phyloP scores from a whole-genome alignment of 371 early-diverging fungal genomes.

The Mortierella sp. region DNA sequence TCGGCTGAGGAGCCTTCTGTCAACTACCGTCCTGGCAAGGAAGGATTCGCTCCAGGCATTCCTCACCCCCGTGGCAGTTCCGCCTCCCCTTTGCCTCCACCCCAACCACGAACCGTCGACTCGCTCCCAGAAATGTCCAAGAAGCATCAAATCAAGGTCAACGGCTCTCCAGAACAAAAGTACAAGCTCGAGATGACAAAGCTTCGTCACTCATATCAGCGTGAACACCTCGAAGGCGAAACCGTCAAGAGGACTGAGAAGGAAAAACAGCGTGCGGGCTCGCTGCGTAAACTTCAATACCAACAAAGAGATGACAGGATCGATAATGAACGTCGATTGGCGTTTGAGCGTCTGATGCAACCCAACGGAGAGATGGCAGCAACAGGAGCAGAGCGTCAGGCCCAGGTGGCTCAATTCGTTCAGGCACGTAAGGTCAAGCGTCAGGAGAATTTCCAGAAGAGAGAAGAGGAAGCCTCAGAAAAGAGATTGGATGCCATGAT shows the following conservation, averaged over 20 bases:
- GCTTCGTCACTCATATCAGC: slow-evolving; percentile 45
- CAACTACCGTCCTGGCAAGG: slow-evolving; percentile 53
- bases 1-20: slow-evolving; percentile 47
- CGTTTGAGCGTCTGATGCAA: slow-evolving; percentile 45
- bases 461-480: slow-evolving; percentile 47
- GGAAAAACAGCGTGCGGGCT: slow-evolving; percentile 30
- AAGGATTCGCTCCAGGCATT: slow-evolving; percentile 54
- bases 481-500: slow-evolving; percentile 54
- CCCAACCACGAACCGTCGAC: slow-evolving; percentile 46
- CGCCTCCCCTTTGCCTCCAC: slow-evolving; percentile 37
- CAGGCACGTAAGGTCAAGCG: slow-evolving; percentile 32
- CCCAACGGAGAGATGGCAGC: slow-evolving; percentile 19
- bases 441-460: slow-evolving; percentile 31
- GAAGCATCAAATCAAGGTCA: slow-evolving; percentile 42
- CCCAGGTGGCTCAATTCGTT: slow-evolving; percentile 42
- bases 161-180: slow-evolving; percentile 35
- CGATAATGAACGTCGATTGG: slow-evolving; percentile 37
- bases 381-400: slow-evolving; percentile 34
- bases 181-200: slow-evolving; percentile 52
- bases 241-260: slow-evolving; percentile 21
- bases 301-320: slow-evolving; percentile 33
- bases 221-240: slow-evolving; percentile 28
- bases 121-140: slow-evolving; percentile 52
- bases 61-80: slow-evolving; percentile 52
- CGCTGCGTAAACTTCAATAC: slow-evolving; percentile 33